These are phyloP conservation scores for Aspergillus bridgeri DNA, from an alignment of 495 filamentous ascomycete species.

Conservation along the genomic window DNA sequence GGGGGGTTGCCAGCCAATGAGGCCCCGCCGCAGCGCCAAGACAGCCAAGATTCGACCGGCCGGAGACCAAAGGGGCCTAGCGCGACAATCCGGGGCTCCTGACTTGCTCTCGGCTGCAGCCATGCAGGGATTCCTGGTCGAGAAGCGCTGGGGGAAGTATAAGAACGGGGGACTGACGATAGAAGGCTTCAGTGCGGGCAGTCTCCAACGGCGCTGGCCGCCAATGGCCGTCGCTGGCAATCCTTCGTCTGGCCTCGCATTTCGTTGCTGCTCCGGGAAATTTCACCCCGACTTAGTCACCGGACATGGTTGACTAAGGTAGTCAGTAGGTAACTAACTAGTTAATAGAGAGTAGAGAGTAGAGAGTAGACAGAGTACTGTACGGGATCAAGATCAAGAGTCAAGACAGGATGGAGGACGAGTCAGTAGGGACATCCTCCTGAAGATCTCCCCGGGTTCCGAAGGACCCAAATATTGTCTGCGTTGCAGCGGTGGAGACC, in stretches of 20 bases:
- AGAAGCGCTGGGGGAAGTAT: no score
- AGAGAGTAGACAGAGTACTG: no score
- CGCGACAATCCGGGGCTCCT: not conserved
- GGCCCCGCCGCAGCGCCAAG: slow-evolving; percentile 5
- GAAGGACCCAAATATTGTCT: slow-evolving; percentile 1
- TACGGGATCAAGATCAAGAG: no score
- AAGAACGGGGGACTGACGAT: not conserved
- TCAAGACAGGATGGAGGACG: no score
- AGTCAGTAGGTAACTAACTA: no score
- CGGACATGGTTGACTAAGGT: no score
- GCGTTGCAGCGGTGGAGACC: slow-evolving; percentile 1
- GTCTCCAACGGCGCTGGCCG: no score
- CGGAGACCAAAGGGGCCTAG: slow-evolving; percentile 3
- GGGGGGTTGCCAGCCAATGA: slow-evolving; percentile 9
- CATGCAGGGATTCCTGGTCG: no score
- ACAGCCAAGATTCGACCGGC: slow-evolving; percentile 12
- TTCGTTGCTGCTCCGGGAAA: not conserved
- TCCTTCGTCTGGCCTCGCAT: not conserved
- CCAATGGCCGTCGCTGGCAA: not conserved
- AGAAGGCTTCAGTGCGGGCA: not conserved
- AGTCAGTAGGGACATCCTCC: not conserved
- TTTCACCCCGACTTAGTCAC: not conserved
- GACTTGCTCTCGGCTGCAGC: no score
- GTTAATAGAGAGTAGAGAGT: no score
- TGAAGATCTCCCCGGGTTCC: slow-evolving; percentile 7